Conservation (phyloP, 192 early-diverging fungal genomes). For the Coemansia sp. region DNA sequence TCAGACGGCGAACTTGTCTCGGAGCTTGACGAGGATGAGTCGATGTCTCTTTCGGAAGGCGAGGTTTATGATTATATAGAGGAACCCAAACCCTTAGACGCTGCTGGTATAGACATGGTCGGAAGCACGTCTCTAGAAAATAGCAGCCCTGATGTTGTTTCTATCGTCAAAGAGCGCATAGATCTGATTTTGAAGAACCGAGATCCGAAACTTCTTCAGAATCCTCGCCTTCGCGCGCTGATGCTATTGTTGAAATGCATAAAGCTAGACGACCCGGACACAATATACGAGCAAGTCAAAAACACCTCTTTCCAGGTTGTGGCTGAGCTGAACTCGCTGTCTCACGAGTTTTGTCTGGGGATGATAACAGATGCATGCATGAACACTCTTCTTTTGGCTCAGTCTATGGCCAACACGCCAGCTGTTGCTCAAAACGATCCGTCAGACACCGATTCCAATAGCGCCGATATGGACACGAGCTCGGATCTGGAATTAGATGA, state of each 20-base stretch:
- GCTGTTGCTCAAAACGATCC: not conserved
- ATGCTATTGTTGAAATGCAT: conserved; percentile 43
- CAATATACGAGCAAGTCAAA: conserved; percentile 15
- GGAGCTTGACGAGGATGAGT: not conserved
- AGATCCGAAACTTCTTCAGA: conserved; percentile 34
- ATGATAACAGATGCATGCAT: conserved; percentile 33
- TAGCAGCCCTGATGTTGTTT: conserved; percentile 14
- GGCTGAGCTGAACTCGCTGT: conserved; percentile 30
- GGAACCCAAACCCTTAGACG: not conserved
- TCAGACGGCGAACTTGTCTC: conserved; percentile 35
- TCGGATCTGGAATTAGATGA: conserved; percentile 30
- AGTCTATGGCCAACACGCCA: not conserved
- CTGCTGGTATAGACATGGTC: not conserved
- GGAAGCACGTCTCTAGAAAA: not conserved
- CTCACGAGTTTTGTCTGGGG: conserved; percentile 32
- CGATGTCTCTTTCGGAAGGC: conserved; percentile 20
- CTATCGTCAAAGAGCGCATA: conserved; percentile 29
- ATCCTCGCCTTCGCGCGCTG: conserved; percentile 23
- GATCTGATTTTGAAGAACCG: conserved; percentile 19
- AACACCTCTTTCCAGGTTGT: conserved; percentile 12
- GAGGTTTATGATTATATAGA: conserved; percentile 7
- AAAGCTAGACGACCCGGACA: conserved; percentile 27
- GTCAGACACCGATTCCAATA: not conserved
- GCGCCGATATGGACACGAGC: conserved; percentile 45
- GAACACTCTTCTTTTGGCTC: conserved; percentile 13